Evolutionary conservation across 768 basidiomycete species (phyloP), one percentile per base, ranked within the genome.

Genomic region (Suillus bovinus): DNA sequence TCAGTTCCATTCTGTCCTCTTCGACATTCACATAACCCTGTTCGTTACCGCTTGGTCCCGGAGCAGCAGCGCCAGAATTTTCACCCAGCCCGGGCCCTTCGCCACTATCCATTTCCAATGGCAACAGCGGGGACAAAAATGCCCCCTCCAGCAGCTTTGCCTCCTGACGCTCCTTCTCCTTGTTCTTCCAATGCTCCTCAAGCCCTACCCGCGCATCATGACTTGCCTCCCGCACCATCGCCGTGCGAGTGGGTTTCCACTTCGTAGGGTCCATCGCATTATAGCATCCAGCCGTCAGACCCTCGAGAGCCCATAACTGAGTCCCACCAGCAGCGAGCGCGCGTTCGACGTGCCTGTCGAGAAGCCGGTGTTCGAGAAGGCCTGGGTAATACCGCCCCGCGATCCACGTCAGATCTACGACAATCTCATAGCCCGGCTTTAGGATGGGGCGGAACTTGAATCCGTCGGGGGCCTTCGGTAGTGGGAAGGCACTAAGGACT

Each of bases 321-420:
- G 80, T 80, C 7, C 72, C 66, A 16, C 78, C 76, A 13, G 71
- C 68, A 39, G 71, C 61, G 47, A 83, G 67, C 14, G 82, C 82
- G 17, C 76, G 68, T 34, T 75, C 68, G 4, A 89, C 68, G 24
- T 66, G 67, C 5, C 75, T 71, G 14, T 72, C 73, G 22, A 93
- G 74, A 39, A 87, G 77, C 1, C 89, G 89, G 68, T 92, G 90
- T 24, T 77, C 69, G 27, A 93, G 79, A 39, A 94, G 78, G 7
- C 80, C 77, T 5, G 92, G 89, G 70, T 94, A 94, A 71, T 94
- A 94, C 60, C 93, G 81, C 36, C 93, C 93, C 36, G 85, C 85
- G 63, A 95, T 80, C 53, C 92, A 77, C 39, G 85, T 83, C 46
- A 93, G 78, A 3, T 86, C 86, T n/a, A 92, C 65, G 22, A 89